Base-by-base conservation (phyloP, 306 rosid species). In the Gillenia trifoliata region DNA sequence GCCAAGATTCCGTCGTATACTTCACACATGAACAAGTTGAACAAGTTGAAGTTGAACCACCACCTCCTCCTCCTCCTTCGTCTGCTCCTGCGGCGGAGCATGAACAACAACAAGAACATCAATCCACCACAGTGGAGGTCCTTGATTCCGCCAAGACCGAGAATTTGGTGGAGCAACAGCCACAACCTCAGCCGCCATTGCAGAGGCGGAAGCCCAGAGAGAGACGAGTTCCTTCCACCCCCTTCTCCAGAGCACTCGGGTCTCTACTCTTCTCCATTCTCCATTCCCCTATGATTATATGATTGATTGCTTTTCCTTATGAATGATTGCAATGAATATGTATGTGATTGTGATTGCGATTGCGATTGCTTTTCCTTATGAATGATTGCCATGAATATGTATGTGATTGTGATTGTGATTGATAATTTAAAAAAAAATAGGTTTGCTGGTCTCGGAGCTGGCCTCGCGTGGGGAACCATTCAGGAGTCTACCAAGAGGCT, bases 401-500 rank as follows among this genome's bases (percentile, higher is more conserved):
- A 13, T 3, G 52, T 45, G 13, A 16, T 45, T 45, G 4, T 6
- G 36, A 33, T 33, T 33, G 8, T 43, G 17, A 43, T 43, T 43
- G 17, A 43, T 43, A 12, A 43, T 43, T 3, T 43, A 36, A 34
- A 26, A 4, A 83, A n/a, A n/a, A n/a, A n/a, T n/a, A n/a, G 96
- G 83, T 94, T 94, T 88, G 97, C 96, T 55, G 98, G 97, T 23
- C 86, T 94, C 22, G 97, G 97, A 68, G 96, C 90, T 74, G 91
- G 96, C 43, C 98, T 92, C 66, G 96, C 97, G 2, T 91, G 96
- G 98, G 98, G 98, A 77, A 90, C 98, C 25, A 66, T 94, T 68
- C 88, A 94, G 88, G 97, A 94, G 86, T 91, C 97, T 72, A 85
- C 93, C 66, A 91, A 84, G 85, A 85, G 98, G 81, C 90, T 91